Evolutionary conservation across 257 asterid genomes (phyloP).

Genomic region (Asclepias syriaca): DNA sequence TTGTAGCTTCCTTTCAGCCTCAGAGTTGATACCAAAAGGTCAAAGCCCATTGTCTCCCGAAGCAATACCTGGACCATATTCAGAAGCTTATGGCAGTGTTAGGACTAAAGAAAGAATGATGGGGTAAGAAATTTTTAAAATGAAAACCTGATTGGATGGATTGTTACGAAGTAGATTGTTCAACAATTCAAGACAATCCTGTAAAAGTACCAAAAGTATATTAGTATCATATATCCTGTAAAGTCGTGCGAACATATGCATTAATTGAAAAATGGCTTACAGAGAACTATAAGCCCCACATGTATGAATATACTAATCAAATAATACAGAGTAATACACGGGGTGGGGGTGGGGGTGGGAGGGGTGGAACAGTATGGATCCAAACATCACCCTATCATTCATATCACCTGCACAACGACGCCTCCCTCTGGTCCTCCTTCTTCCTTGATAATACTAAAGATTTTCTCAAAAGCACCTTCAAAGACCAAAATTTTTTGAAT

Average conservation of each 20-base stretch:
- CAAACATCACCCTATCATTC: background rate
- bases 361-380: too few relatives aligned
- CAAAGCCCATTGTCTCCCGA: constrained; percentile 91
- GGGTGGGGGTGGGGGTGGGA: background rate
- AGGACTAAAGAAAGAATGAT: background rate
- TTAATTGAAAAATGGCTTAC: background rate
- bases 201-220: constrained; percentile 29
- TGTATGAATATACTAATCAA: background rate
- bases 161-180: constrained; percentile 82
- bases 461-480: constrained; percentile 97
- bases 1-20: constrained; percentile 88
- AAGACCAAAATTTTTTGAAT: constrained; percentile 95
- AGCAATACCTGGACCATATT: constrained; percentile 60
- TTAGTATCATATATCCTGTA: background rate
- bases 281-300: background rate
- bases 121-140: constrained; percentile 2
- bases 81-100: constrained; percentile 19
- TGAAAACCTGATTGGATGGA: constrained; percentile 84
- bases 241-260: background rate
- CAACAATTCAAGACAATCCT: constrained; percentile 89
- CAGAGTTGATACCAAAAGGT: constrained; percentile 64
- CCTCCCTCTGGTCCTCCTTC: constrained; percentile 99
- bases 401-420: constrained; percentile 85
- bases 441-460: constrained; percentile 82
- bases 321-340: background rate